Evolutionary conservation across 306 rosid genomes (phyloP).

Genomic region (Ammopiptanthus mongolicus): DNA sequence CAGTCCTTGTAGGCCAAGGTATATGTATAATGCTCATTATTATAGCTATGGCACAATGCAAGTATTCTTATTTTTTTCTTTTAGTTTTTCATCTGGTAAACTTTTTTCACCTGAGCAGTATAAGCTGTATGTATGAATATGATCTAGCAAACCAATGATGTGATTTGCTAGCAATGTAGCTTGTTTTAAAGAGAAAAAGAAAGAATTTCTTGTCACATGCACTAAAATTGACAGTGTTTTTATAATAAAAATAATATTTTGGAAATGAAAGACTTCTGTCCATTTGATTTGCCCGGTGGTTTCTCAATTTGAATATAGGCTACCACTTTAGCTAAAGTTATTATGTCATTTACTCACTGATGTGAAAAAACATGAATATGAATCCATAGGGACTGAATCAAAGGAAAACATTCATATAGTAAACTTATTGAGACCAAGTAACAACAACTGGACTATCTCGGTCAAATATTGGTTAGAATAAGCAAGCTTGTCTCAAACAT

Average conservation of each 20-base stretch:
- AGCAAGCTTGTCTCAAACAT: background rate
- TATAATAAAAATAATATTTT: background rate
- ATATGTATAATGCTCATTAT: constrained; percentile 14
- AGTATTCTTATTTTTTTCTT: background rate
- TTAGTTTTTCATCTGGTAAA: background rate
- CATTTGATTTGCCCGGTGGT: background rate
- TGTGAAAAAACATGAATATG: background rate
- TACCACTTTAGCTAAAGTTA: background rate
- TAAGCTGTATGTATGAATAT: background rate
- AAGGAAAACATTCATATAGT: background rate
- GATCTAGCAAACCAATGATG: background rate
- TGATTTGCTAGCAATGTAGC: background rate
- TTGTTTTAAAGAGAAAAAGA: background rate
- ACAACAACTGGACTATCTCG: background rate
- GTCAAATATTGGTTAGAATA: background rate
- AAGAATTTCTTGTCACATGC: background rate
- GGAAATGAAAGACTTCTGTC: background rate
- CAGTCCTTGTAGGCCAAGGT: constrained; percentile 94
- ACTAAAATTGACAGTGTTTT: background rate
- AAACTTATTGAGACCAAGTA: background rate
- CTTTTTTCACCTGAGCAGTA: background rate
- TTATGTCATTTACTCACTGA: background rate
- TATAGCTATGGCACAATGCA: background rate
- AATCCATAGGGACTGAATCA: background rate
- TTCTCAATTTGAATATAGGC: background rate